These are phyloP conservation scores for Nigrospora oryzae DNA, from an alignment of 2,329 filamentous ascomycete species.

Conservation along the genomic window DNA sequence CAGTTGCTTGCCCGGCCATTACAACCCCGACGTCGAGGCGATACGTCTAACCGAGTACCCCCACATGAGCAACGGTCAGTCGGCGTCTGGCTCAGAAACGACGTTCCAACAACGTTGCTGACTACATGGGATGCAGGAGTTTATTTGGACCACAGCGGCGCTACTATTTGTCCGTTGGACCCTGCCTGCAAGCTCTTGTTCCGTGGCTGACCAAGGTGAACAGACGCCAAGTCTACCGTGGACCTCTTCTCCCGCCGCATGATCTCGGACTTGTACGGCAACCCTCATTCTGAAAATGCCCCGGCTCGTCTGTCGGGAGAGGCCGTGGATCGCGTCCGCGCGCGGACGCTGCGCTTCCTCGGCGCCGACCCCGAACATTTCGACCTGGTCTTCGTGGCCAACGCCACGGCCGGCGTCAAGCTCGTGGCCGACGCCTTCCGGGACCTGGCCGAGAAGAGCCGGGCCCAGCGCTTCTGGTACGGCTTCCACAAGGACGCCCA, in stretches of 20 bases:
- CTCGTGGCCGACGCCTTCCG: slow-evolving; percentile 49
- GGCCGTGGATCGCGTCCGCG: slow-evolving; percentile 46
- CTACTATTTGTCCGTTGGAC: slow-evolving; percentile 33
- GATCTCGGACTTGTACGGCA: slow-evolving; percentile 52
- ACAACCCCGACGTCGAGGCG: slow-evolving; percentile 24
- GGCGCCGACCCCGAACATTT: slow-evolving; percentile 50
- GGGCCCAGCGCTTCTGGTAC: slow-evolving; percentile 42
- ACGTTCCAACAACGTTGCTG: slow-evolving; percentile 5
- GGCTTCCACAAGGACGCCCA: slow-evolving; percentile 51
- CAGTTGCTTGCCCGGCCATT: slow-evolving; percentile 4
- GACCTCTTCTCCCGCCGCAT: slow-evolving; percentile 47
- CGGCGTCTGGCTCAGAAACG: background rate
- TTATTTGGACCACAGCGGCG: slow-evolving; percentile 51
- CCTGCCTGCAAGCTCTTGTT: too few species aligned
- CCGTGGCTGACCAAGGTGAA: too few species aligned
- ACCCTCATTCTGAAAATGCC: slow-evolving; percentile 57
- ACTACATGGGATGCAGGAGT: slow-evolving; percentile 21
- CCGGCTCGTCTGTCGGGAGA: slow-evolving; percentile 50
- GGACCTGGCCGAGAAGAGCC: slow-evolving; percentile 39
- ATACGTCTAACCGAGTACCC: slow-evolving; percentile 30
- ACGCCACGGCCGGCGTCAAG: slow-evolving; percentile 87
- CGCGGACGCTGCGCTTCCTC: slow-evolving; percentile 46
- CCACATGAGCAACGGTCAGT: slow-evolving; percentile 31
- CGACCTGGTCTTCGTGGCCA: slow-evolving; percentile 74
- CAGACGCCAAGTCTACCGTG: slow-evolving; percentile 45